These are phyloP conservation scores for Fraxinus pennsylvanica DNA, from an alignment of 257 asterid genomes.

Conservation along the genomic window DNA sequence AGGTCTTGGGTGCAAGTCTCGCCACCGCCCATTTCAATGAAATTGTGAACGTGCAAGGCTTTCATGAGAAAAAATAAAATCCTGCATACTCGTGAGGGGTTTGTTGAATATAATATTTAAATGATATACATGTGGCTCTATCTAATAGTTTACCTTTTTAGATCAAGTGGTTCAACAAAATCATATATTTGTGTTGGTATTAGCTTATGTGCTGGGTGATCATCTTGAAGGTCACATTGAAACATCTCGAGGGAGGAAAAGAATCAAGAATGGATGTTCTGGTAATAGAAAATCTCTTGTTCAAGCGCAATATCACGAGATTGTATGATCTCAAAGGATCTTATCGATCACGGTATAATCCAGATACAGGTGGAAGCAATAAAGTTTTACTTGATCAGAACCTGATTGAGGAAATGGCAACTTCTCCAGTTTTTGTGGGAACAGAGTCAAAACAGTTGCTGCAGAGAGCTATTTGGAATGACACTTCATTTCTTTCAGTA, in stretches of 20 bases:
- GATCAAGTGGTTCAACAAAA: neutral
- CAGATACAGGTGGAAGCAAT: constrained; percentile 77
- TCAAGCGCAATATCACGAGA: constrained; percentile 55
- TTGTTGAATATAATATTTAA: too few species aligned
- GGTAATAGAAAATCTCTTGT: constrained; percentile 92
- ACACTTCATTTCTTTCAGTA: constrained; percentile 83
- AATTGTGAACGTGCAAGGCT: too few species aligned
- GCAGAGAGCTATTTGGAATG: constrained; percentile 88
- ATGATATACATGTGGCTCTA: too few species aligned
- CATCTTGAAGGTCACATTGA: constrained; percentile 53
- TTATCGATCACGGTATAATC: constrained; percentile 69
- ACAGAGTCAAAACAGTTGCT: constrained; percentile 66
- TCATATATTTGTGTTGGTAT: neutral
- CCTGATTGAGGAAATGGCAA: constrained; percentile 76
- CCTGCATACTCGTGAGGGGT: too few species aligned
- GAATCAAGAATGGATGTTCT: constrained; percentile 73
- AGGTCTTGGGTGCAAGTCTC: too few species aligned
- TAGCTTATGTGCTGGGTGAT: constrained; percentile 23
- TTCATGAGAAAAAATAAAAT: too few species aligned
- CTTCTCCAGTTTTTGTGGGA: constrained; percentile 83
- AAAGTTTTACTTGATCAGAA: constrained; percentile 84
- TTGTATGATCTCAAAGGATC: constrained; percentile 87
- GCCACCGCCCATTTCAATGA: too few species aligned
- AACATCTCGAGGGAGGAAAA: constrained; percentile 69
- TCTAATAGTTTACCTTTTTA: too few species aligned